These are phyloP conservation scores for Boletus rubropictus DNA, from an alignment of 768 basidiomycete species.

Conservation along the genomic window DNA sequence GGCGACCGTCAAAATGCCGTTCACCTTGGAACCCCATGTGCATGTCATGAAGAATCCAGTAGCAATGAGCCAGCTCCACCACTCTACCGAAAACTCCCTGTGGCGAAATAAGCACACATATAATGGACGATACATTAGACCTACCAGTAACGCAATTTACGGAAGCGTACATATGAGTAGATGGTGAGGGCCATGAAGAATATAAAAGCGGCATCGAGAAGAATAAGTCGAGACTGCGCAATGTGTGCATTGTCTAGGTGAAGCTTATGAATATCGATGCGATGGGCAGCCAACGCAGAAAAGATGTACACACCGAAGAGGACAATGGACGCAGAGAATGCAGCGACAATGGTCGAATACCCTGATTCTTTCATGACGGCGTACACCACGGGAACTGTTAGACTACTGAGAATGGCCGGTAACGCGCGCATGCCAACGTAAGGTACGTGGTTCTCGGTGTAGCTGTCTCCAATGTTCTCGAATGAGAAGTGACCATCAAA, in stretches of 20 bases:
- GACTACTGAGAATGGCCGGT: conserved; percentile 84
- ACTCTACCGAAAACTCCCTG: conserved; percentile 82
- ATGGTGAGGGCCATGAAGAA: conserved; percentile 95
- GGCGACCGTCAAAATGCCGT: conserved; percentile 86
- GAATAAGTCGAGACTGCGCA: conserved; percentile 92
- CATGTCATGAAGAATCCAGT: conserved; percentile 94
- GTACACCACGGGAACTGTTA: conserved; percentile 88
- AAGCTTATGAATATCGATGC: conserved; percentile 5
- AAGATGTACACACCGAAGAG: conserved; percentile 67
- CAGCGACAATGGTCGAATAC: conserved; percentile 84
- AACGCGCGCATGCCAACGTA: conserved; percentile 91
- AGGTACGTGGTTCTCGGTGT: conserved; percentile 80
- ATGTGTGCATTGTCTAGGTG: conserved; percentile 88
- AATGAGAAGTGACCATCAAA: conserved; percentile 94
- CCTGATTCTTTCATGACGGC: conserved; percentile 98
- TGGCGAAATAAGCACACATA: conserved; percentile 1
- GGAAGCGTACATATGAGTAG: conserved; percentile 89
- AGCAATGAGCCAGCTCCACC: conserved; percentile 92
- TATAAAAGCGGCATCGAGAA: conserved; percentile 88
- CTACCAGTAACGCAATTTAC: conserved; percentile 85
- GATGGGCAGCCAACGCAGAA: neutral
- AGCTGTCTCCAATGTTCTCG: conserved; percentile 93
- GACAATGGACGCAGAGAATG: conserved; percentile 82
- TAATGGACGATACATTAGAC: conserved; percentile 19
- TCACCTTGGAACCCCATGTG: conserved; percentile 97